Evolutionary conservation across 1,284 basidiomycete species (phyloP).

Genomic region (Lentinus polychrous): DNA sequence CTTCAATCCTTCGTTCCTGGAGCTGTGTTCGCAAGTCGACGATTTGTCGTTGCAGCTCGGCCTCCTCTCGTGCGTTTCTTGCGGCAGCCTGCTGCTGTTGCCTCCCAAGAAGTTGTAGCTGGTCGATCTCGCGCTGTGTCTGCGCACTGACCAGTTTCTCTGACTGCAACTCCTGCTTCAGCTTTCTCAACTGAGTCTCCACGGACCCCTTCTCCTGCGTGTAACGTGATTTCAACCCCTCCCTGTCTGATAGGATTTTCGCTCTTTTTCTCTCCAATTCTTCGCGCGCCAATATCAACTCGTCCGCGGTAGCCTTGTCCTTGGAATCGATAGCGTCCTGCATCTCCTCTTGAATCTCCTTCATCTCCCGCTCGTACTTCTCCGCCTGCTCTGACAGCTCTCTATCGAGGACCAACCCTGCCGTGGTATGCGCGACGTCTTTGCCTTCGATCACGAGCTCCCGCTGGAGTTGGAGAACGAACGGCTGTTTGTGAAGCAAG

Average conservation of each 20-base stretch:
- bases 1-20: background rate
- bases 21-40: background rate
- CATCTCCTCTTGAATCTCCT: slow-evolving; percentile 6
- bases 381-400: slow-evolving; percentile 1
- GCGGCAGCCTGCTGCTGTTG: background rate
- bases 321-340: background rate
- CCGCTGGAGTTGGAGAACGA: slow-evolving; percentile 8
- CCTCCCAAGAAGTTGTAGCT: too few relatives aligned
- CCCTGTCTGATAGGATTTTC: background rate
- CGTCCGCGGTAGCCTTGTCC: background rate
- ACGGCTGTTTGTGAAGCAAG: slow-evolving; percentile 2
- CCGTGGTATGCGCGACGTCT: slow-evolving; percentile 9
- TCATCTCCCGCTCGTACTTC: slow-evolving; percentile 6
- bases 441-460: slow-evolving; percentile 10
- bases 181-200: background rate
- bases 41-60: too few relatives aligned
- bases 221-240: background rate
- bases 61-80: too few relatives aligned
- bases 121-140: background rate
- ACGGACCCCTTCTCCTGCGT: slow-evolving; percentile 2
- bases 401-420: slow-evolving; percentile 7
- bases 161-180: background rate
- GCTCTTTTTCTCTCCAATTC: slow-evolving; percentile 1
- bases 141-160: background rate
- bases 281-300: slow-evolving; percentile 3